Conservation (phyloP, 257 asterid species). For the Cynanchum wilfordii region DNA sequence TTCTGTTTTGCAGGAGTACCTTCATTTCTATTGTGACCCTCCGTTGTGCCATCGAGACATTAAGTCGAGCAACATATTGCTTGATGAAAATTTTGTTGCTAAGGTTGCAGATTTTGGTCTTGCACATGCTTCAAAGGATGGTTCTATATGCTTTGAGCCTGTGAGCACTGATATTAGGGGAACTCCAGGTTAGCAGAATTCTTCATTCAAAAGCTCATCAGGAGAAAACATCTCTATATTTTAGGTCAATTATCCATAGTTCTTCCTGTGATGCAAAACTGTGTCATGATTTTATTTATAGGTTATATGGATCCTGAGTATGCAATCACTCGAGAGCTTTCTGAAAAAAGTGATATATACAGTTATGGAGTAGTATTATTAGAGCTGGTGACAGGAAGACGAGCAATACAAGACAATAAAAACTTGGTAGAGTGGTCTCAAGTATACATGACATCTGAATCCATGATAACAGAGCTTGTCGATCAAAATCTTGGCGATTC, state of each 20-base stretch:
- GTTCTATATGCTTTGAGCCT: conserved; percentile 86
- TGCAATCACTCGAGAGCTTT: conserved; percentile 69
- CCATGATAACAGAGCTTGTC: conserved; percentile 54
- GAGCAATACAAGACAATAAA: conserved; percentile 72
- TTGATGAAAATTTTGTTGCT: conserved; percentile 71
- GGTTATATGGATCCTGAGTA: conserved; percentile 95
- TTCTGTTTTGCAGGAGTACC: conserved; percentile 69
- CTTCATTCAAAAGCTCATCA: not conserved
- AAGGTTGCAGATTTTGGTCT: conserved; percentile 99
- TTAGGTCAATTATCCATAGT: not conserved
- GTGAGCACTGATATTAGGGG: conserved; percentile 91
- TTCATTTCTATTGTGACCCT: conserved; percentile 90
- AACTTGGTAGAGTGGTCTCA: conserved; percentile 86
- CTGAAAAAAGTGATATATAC: conserved; percentile 88
- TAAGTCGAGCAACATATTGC: conserved; percentile 85
- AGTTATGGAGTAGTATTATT: conserved; percentile 79
- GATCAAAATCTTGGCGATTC: conserved; percentile 64
- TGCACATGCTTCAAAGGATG: conserved; percentile 89
- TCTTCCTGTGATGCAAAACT: not conserved
- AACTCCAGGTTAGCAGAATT: conserved; percentile 65
- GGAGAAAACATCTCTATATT: not conserved
- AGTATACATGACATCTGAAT: conserved; percentile 40
- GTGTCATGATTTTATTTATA: conserved; percentile 22
- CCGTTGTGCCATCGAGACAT: conserved; percentile 95
- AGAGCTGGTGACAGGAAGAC: conserved; percentile 69